Evolutionary conservation across 306 rosid species (phyloP), one percentile per base, ranked within the genome.

Genomic region (Echinosophora koreensis): DNA sequence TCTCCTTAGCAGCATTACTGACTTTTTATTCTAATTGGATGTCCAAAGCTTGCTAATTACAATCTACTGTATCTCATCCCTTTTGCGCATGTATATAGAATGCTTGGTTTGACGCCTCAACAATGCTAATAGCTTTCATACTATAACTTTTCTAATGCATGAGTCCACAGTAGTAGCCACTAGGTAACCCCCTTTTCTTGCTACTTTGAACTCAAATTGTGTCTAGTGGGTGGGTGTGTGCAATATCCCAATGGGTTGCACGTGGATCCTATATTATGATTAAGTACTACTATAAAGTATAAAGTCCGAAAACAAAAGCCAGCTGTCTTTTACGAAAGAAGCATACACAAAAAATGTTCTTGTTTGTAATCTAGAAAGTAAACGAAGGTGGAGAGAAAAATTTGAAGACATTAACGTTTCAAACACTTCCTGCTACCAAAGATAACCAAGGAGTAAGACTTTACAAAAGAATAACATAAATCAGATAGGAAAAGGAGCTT

Each of bases 311-410:
- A 81, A 61, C 66, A 76, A 79, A 84, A 80, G 60, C 85, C 80
- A 83, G 79, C 88, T 87, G 84, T 80, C 86, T 78, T 70, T 27
- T 76, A 44, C 63, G 84, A 82, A 84, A 88, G 81, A 77, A 86
- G 84, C 70, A 80, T n/a, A 46, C 37, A 22, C 47, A 3, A 65
- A 70, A 77, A 64, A 66, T 66, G 84, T 59, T 73, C 62, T 44
- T 66, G 72, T 73, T 70, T 30, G 78, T 71, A 79, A 82, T 84
- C 76, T 76, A 69, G 70, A 59, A 86, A 86, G 88, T 62, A 71
- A 80, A 47, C 74, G 60, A 79, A 78, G 57, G 44, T 8, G 14
- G 11, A 27, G 75, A 66, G 69, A 59, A 81, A 84, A 75, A 67
- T 78, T 16, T 50, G 14, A 52, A 65, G 73, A 77, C 69, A 73